phyloP scores from a whole-genome alignment of 1,139 yeast species.

The Candida dubliniensis region DNA sequence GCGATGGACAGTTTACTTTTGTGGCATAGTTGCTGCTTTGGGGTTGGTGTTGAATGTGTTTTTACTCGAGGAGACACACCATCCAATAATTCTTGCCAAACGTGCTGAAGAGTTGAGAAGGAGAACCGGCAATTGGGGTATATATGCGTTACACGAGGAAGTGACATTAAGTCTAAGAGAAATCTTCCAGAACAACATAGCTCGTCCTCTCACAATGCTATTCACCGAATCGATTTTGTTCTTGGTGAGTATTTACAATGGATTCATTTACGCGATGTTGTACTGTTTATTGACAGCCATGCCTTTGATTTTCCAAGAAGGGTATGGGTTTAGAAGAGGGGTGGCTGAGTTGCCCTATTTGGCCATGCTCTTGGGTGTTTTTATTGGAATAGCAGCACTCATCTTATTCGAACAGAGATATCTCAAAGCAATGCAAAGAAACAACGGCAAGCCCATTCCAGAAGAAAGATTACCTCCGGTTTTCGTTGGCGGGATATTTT shows the following conservation, averaged over 20 bases:
- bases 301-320: constrained; percentile 67
- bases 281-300: constrained; percentile 77
- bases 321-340: constrained; percentile 55
- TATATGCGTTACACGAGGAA: constrained; percentile 81
- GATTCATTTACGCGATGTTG: constrained; percentile 81
- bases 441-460: constrained; percentile 65
- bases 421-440: constrained; percentile 25
- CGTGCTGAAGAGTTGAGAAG: constrained; percentile 65
- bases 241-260: constrained; percentile 68
- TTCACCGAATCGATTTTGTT: constrained; percentile 72
- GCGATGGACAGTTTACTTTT: constrained; percentile 60
- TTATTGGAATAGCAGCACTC: constrained; percentile 51
- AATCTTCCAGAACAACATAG: constrained; percentile 64
- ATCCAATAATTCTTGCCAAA: constrained; percentile 50
- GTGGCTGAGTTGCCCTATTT: constrained; percentile 64
- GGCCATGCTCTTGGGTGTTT: constrained; percentile 59
- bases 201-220: constrained; percentile 71
- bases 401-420: constrained; percentile 29
- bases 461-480: constrained; percentile 78
- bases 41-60: constrained; percentile 32
- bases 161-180: constrained; percentile 60
- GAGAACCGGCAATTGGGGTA: constrained; percentile 69
- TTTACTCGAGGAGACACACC: constrained; percentile 50
- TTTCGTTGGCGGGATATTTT: constrained; percentile 64
- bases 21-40: constrained; percentile 48